phyloP scores from a whole-genome alignment of 2,329 filamentous ascomycete genomes.

The Apiospora aurea region DNA sequence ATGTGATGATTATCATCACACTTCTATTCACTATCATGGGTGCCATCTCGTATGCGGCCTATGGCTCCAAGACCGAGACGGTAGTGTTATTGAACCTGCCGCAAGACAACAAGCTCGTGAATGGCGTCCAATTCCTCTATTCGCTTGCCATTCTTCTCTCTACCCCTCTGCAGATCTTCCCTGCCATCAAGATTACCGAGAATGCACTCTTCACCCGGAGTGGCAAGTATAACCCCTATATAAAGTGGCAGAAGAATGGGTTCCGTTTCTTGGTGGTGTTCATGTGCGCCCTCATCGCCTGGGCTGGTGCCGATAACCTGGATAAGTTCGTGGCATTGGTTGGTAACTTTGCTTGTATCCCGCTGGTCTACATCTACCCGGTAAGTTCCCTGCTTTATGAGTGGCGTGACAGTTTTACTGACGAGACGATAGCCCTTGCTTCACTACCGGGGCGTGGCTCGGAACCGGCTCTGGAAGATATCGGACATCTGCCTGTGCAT shows the following conservation, averaged over 20 bases:
- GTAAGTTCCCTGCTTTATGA: conserved; percentile 67
- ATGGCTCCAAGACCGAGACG: conserved; percentile 93
- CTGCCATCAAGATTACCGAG: conserved; percentile 94
- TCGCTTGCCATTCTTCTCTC: conserved; percentile 96
- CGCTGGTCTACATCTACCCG: conserved; percentile 96
- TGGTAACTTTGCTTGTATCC: conserved; percentile 97
- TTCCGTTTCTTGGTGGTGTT: conserved; percentile 95
- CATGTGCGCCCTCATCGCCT: conserved; percentile 85
- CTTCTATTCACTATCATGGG: conserved; percentile 90
- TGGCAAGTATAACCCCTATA: conserved; percentile 96
- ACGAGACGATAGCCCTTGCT: conserved; percentile 75
- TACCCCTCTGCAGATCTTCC: conserved; percentile 96
- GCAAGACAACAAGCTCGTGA: conserved; percentile 94
- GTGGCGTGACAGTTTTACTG: conserved; percentile 40
- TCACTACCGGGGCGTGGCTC: conserved; percentile 83
- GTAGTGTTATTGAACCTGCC: conserved; percentile 96
- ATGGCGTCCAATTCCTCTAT: conserved; percentile 95
- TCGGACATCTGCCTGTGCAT: conserved; percentile 79
- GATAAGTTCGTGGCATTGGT: conserved; percentile 98
- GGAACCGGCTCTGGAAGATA: conserved; percentile 68
- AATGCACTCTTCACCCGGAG: conserved; percentile 93
- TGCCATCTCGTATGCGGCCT: conserved; percentile 93
- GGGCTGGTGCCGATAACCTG: conserved; percentile 89
- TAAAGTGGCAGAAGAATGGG: conserved; percentile 99
- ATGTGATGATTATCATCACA: conserved; percentile 95